phyloP scores from a whole-genome alignment of 345 rosid species.

The Populus pruinosa region DNA sequence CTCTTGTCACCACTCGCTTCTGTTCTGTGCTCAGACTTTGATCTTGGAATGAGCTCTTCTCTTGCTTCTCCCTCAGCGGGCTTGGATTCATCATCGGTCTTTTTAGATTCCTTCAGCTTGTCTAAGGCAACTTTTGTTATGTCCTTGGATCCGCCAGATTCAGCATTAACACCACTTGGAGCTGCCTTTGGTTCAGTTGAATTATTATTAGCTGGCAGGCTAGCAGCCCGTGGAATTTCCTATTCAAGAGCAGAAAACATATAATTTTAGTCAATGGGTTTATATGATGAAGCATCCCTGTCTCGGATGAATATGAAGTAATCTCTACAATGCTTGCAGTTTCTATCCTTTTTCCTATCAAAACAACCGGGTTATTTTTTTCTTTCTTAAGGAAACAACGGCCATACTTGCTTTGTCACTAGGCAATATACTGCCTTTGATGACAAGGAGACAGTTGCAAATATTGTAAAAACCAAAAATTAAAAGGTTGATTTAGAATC shows the following conservation, averaged over 20 bases:
- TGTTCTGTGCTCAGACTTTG: slow-evolving; percentile 51
- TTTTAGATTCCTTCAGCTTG: slow-evolving; percentile 57
- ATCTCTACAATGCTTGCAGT: neutral
- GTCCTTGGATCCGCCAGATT: slow-evolving; percentile 52
- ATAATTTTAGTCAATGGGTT: neutral
- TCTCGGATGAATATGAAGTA: neutral
- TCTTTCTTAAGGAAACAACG: neutral
- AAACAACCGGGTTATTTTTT: neutral
- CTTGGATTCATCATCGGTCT: slow-evolving; percentile 59
- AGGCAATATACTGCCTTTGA: neutral
- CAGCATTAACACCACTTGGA: slow-evolving; percentile 34
- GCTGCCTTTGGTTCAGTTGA: slow-evolving; percentile 34
- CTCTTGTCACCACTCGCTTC: slow-evolving; percentile 52
- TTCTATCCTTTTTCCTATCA: neutral
- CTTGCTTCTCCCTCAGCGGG: slow-evolving; percentile 42
- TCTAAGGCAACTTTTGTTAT: slow-evolving; percentile 39
- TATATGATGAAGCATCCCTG: neutral
- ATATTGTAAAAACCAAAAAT: neutral
- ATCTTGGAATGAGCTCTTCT: slow-evolving; percentile 41
- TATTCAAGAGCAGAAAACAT: slow-evolving; percentile 18
- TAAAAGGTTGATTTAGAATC: neutral
- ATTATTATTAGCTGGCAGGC: slow-evolving; percentile 41
- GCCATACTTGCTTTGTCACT: neutral
- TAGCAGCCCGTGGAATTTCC: slow-evolving; percentile 44
- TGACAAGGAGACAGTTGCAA: neutral